phyloP scores from a whole-genome alignment of 345 rosid genomes.

The Gossypium stocksii region DNA sequence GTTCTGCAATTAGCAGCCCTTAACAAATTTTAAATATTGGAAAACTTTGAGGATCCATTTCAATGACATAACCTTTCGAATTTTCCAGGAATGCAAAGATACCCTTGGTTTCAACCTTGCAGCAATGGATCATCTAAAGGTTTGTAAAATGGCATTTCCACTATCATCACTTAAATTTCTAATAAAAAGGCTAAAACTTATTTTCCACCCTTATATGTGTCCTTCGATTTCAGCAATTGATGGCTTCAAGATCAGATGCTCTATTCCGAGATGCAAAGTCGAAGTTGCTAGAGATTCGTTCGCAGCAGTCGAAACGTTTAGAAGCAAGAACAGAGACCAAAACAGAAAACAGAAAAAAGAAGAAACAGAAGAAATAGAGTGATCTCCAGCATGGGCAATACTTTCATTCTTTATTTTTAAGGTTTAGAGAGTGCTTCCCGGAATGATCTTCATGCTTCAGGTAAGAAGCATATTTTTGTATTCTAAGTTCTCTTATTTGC shows the following conservation, averaged over 20 bases:
- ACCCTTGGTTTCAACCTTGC: conserved; percentile 88
- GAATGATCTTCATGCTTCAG: neutral
- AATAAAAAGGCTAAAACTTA: neutral
- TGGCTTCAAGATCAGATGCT: conserved; percentile 86
- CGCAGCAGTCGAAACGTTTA: conserved; percentile 49
- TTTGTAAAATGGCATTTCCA: conserved; percentile 17
- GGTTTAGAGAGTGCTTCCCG: neutral
- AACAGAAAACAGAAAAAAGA: conserved; percentile 55
- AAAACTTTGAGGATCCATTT: neutral
- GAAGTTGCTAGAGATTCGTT: conserved; percentile 60
- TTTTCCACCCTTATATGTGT: neutral
- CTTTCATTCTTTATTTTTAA: neutral
- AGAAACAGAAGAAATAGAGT: conserved; percentile 49
- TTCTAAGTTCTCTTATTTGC: neutral
- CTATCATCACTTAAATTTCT: neutral
- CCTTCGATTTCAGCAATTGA: conserved; percentile 56
- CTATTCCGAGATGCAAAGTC: conserved; percentile 72
- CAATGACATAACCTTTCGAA: neutral
- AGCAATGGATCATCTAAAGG: conserved; percentile 94
- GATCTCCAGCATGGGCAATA: conserved; percentile 5
- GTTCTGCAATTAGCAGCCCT: neutral
- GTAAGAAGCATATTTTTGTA: neutral
- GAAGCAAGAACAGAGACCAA: conserved; percentile 46
- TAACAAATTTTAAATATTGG: neutral
- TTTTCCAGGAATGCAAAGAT: conserved; percentile 73